phyloP scores from a whole-genome alignment of 768 basidiomycete genomes.

The Lentinula edodes region DNA sequence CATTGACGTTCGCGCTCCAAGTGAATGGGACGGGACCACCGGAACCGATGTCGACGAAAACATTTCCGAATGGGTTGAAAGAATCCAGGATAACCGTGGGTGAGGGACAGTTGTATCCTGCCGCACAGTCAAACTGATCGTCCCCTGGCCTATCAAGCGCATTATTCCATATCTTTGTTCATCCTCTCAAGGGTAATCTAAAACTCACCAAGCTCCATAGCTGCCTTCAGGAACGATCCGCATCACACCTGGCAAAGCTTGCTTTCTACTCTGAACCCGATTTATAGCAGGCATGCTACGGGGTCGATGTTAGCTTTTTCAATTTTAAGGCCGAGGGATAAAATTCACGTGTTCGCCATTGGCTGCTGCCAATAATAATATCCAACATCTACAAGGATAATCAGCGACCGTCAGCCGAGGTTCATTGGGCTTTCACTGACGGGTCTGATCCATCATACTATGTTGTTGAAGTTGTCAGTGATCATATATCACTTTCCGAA shows the following conservation, averaged over 20 bases:
- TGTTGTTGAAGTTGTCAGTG: conserved; percentile 3
- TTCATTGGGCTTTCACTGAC: conserved; percentile 17
- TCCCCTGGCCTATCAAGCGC: conserved; percentile 54
- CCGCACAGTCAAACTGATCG: conserved; percentile 52
- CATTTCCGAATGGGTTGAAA: conserved; percentile 46
- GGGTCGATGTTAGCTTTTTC: neutral
- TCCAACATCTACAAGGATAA: conserved; percentile 33
- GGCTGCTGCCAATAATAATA: conserved; percentile 74
- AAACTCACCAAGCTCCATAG: conserved; percentile 48
- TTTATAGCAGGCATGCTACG: conserved; percentile 47
- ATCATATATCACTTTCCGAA: neutral
- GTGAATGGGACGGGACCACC: conserved; percentile 56
- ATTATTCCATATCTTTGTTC: neutral
- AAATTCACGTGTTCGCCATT: conserved; percentile 50
- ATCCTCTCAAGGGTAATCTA: neutral
- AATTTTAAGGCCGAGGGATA: neutral
- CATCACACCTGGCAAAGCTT: conserved; percentile 58
- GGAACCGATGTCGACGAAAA: conserved; percentile 57
- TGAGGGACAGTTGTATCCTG: conserved; percentile 39
- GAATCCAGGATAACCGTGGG: conserved; percentile 51
- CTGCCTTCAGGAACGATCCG: conserved; percentile 57
- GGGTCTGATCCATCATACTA: conserved; percentile 73
- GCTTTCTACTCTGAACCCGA: conserved; percentile 48
- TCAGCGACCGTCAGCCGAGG: neutral
- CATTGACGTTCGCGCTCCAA: conserved; percentile 44